Conservation (phyloP, 2,329 filamentous ascomycete genomes). For the Ambrosiella beaveri region DNA sequence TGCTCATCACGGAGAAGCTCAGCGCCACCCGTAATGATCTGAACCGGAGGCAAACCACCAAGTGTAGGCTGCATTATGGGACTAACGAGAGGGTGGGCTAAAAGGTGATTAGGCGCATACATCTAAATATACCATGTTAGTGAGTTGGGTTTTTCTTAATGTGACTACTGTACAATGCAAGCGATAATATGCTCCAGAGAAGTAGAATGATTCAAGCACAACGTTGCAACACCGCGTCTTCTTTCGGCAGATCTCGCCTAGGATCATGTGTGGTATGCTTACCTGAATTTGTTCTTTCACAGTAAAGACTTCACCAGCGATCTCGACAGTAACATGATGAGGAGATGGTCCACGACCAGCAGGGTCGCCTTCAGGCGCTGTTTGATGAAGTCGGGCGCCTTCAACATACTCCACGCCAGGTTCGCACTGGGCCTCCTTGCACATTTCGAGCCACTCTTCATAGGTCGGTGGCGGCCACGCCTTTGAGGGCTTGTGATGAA, state of each 20-base stretch:
- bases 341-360: neutral
- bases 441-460: constrained; percentile 46
- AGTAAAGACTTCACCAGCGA: constrained; percentile 53
- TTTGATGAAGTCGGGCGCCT: constrained; percentile 1
- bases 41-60: constrained; percentile 71
- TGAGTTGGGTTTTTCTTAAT: neutral
- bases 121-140: constrained; percentile 26
- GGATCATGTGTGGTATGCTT: constrained; percentile 13
- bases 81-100: constrained; percentile 79
- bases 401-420: constrained; percentile 16
- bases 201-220: neutral
- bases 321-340: constrained; percentile 31
- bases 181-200: neutral
- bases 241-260: neutral
- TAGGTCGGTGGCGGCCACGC: constrained; percentile 87
- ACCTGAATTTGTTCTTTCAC: constrained; percentile 89
- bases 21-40: constrained; percentile 74
- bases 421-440: constrained; percentile 27
- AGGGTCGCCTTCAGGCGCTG: constrained; percentile 2
- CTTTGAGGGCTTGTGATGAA: constrained; percentile 73
- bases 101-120: constrained; percentile 66
- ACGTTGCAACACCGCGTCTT: neutral
- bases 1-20: constrained; percentile 88
- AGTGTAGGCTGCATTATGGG: constrained; percentile 75
- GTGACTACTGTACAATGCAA: neutral